Conservation (phyloP, 2,329 filamentous ascomycete species). For the Tolypocladium amazonense region DNA sequence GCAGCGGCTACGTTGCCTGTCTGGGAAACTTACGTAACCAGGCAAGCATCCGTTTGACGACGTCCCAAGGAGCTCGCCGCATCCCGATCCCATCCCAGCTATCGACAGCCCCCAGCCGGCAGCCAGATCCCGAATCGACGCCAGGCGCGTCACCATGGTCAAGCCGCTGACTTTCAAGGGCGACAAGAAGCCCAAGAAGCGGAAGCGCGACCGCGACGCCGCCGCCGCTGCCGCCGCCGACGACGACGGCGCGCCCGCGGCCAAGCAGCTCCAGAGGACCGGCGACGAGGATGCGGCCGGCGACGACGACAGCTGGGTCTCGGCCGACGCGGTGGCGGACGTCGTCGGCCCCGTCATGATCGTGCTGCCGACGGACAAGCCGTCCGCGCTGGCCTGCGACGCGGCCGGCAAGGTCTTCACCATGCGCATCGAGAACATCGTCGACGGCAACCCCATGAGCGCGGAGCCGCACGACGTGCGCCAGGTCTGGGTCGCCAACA, state of each 20-base stretch:
- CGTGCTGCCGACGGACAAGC: constrained; percentile 64
- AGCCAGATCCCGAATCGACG: not conserved
- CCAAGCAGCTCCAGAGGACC: constrained; percentile 10
- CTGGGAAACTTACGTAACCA: constrained; percentile 13
- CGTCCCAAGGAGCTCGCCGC: constrained; percentile 20
- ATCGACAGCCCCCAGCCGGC: not conserved
- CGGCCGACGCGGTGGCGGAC: constrained; percentile 63
- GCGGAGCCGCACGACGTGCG: constrained; percentile 93
- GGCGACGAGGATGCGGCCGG: constrained; percentile 24
- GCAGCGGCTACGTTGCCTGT: not conserved
- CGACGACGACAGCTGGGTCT: constrained; percentile 85
- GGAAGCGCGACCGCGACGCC: constrained; percentile 55
- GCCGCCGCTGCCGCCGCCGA: constrained; percentile 25
- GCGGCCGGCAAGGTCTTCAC: constrained; percentile 79
- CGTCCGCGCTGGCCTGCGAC: constrained; percentile 74
- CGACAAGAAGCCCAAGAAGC: constrained; percentile 90
- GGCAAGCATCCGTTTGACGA: constrained; percentile 1
- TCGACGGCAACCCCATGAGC: constrained; percentile 70
- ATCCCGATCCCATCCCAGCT: constrained; percentile 10
- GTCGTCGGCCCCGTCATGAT: constrained; percentile 75
- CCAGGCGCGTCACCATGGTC: constrained; percentile 47
- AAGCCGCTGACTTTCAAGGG: constrained; percentile 93
- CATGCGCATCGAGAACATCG: constrained; percentile 72
- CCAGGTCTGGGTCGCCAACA: constrained; percentile 89
- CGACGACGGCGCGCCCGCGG: constrained; percentile 26